Base-by-base conservation (phyloP, 2,329 filamentous ascomycete species). In the Xylariaceae sp. region DNA sequence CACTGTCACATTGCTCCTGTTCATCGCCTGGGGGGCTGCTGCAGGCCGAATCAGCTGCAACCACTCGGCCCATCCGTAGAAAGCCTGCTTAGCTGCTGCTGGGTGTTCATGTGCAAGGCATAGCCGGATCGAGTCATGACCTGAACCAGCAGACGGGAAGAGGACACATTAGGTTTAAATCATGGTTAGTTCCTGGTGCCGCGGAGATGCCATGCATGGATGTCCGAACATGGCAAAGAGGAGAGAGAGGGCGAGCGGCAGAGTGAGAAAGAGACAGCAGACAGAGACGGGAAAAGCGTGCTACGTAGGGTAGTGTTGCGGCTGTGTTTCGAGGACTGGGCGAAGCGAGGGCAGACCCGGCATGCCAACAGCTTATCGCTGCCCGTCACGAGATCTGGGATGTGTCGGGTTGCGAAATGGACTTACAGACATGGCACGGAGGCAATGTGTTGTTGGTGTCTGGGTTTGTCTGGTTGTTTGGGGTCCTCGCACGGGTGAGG, bases 151-250 rank as follows among this genome's bases (percentile, higher is more conserved):
- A n/a, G 45, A 55, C 40, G 46, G 34, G 48, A 51, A 30, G 10
- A 39, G 30, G 50, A 18, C 26, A 29, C 30, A 36, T 49, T 44
- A 37, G 39, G 3, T 34, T 10, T 9, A 34, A 12, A 15, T 4
- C 32, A 15, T 37, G 13, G 34, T 51, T 50, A 53, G 56, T 48
- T 53, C 56, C 53, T 56, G 53, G 56, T 53, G 56, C 53, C 53
- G 53, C 56, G 49, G 53, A 54, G 53, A 59, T 44, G 41, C 37
- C 12, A 57, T 59, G 57, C 57, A 57, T 59, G 53, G 54, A 43
- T 59, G 54, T 54, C 57, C 55, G 54, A 58, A 46, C 47, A 36
- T 34, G 46, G 36, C 49, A 47, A 44, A 42, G 47, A 21, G 19
- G 37, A 30, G 39, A 32, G n/a, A 19, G 46, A 34, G 18, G 30